Evolutionary conservation across 1,284 basidiomycete species (phyloP), one percentile per base, ranked within the genome.

Genomic region (Wallemia hederae): DNA sequence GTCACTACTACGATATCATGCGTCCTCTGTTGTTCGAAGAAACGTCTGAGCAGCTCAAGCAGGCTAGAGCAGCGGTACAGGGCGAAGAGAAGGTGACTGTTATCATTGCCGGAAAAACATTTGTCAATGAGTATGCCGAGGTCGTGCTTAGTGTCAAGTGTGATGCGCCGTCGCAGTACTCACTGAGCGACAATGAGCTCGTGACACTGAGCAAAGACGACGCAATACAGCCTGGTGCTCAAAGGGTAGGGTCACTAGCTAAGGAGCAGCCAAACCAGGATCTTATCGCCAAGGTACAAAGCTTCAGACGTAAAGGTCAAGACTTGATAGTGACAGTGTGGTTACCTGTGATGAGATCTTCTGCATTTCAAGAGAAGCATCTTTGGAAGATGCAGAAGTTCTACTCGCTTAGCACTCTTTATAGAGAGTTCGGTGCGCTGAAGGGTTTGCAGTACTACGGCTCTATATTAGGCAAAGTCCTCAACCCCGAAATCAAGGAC

Each of bases 361-460:
- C 27, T 61, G 55, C 31, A 24, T 59, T 22, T 59, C 15, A n/a
- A 55, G 31, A 3, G 29, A 60, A 61, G 62, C 29, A 63, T 34
- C n/a, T 28, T 64, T 56, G 55, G 39, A 49, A 49, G 19, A 17
- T 49, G 39, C n/a, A 14, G 39, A 49, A 49, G 22, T 27, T 15
- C 39, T 31, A 1, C 64, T 94, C 90, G 64, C 72, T 98, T 65
- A 85, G 83, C 62, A 98, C 94, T 0, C 75, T 92, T 24, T 80
- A 90, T 66, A 82, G 94, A 60, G 94, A 98, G 72, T 98, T 85
- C 69, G 82, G 79, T 3, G 89, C 92, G 1, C 75, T 99, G 14
- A 76, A 82, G 66, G 83, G 81, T 24, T 73, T 94, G 60, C 82
- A 81, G 2, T 85, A 84, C 69, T 89, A 89, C 65, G 87, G 56